These are phyloP conservation scores for Stephanodiscus triporus DNA, from an alignment of 108 stramenopile species.

Conservation along the genomic window DNA sequence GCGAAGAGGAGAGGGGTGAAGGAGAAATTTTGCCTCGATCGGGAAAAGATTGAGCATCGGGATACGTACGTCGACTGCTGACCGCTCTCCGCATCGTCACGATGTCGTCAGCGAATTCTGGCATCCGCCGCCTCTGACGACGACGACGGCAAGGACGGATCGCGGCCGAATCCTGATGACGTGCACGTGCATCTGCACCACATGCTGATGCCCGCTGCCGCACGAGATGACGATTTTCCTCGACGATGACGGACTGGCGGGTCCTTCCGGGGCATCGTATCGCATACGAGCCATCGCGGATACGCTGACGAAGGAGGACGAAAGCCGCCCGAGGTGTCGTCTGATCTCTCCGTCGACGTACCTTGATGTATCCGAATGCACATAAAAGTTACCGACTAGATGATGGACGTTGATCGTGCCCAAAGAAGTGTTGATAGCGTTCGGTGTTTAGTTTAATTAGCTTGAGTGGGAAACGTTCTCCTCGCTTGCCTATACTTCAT, in stretches of 20 bases:
- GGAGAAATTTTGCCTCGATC: conserved; percentile 30
- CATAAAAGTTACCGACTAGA: too few species aligned
- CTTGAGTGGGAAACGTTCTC: too few species aligned
- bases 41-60: conserved; percentile 22
- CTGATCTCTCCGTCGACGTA: conserved; percentile 4
- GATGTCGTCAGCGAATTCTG: conserved; percentile 37
- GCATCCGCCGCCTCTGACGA: too few species aligned
- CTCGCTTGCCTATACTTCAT: too few species aligned
- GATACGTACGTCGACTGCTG: conserved; percentile 27
- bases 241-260: conserved; percentile 29
- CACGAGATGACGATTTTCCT: not conserved
- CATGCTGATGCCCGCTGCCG: conserved; percentile 7
- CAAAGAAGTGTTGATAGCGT: too few species aligned
- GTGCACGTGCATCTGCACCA: conserved; percentile 47
- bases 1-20: conserved; percentile 64
- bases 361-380: not conserved
- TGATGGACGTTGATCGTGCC: too few species aligned
- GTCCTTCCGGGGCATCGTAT: conserved; percentile 20
- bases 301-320: conserved; percentile 5
- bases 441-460: too few species aligned
- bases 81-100: conserved; percentile 1
- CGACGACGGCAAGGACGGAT: conserved; percentile 5
- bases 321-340: not conserved
- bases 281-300: not conserved
- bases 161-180: conserved; percentile 39